Conservation (phyloP, 495 filamentous ascomycete species). For the Halenospora varia region DNA sequence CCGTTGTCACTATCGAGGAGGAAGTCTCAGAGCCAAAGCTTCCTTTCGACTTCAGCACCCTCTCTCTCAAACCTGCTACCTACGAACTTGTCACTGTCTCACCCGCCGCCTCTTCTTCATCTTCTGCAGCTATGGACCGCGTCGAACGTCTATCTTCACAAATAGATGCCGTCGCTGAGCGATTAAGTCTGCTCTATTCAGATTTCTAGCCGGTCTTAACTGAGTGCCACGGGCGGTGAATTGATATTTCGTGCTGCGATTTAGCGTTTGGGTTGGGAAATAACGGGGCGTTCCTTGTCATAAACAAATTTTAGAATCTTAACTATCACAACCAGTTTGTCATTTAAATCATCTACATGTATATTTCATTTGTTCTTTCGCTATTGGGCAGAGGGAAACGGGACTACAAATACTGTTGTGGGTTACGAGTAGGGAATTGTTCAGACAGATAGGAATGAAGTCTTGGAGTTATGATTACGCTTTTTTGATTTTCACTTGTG, state of each 20-base stretch:
- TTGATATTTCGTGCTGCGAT: constrained; percentile 20
- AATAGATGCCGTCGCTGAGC: constrained; percentile 34
- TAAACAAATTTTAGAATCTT: too few relatives aligned
- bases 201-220: constrained; percentile 26
- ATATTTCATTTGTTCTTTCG: neutral
- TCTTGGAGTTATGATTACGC: too few relatives aligned
- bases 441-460: too few relatives aligned
- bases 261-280: constrained; percentile 16
- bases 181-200: constrained; percentile 34
- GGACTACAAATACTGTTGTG: too few relatives aligned
- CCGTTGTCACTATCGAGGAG: constrained; percentile 11
- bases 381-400: too few relatives aligned
- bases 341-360: neutral
- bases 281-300: too few relatives aligned
- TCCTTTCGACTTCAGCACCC: constrained; percentile 23
- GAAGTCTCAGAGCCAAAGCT: neutral
- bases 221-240: neutral
- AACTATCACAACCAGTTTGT: neutral
- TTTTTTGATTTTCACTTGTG: too few relatives aligned
- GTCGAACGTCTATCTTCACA: constrained; percentile 37
- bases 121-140: constrained; percentile 33
- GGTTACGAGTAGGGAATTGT: too few relatives aligned
- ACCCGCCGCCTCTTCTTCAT: constrained; percentile 40
- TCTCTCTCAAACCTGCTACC: constrained; percentile 50
- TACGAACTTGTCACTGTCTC: constrained; percentile 51